Conservation (phyloP, 768 basidiomycete genomes). For the Pleurotus eryngii region DNA sequence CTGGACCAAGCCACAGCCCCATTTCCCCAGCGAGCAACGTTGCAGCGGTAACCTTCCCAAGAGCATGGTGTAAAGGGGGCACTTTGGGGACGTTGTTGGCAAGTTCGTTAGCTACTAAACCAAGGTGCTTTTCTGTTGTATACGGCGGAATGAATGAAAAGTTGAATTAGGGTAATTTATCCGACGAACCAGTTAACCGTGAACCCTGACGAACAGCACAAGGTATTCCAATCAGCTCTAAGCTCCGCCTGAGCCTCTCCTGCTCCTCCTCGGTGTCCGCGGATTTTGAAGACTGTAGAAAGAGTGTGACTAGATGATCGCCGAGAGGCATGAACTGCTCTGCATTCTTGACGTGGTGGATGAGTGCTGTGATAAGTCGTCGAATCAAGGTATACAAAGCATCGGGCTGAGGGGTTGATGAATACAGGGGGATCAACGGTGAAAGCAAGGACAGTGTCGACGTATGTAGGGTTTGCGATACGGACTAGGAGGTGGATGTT, state of each 20-base stretch:
- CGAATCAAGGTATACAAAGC: constrained; percentile 56
- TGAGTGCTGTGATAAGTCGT: constrained; percentile 72
- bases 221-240: constrained; percentile 55
- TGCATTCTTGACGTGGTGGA: constrained; percentile 76
- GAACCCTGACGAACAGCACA: constrained; percentile 71
- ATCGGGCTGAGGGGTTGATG: constrained; percentile 34
- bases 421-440: constrained; percentile 54
- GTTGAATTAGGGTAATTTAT: neutral
- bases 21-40: constrained; percentile 42
- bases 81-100: constrained; percentile 24
- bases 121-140: constrained; percentile 32
- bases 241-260: constrained; percentile 45
- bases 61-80: constrained; percentile 16
- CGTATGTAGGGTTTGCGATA: constrained; percentile 80
- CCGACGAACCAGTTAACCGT: constrained; percentile 53
- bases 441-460: constrained; percentile 60
- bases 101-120: constrained; percentile 28
- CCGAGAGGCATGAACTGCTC: constrained; percentile 60
- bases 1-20: constrained; percentile 47
- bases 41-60: constrained; percentile 38
- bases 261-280: constrained; percentile 17
- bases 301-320: constrained; percentile 46
- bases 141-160: neutral
- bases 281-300: constrained; percentile 23
- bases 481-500: constrained; percentile 46